phyloP scores from a whole-genome alignment of 345 rosid species.

The Eucalyptus curtisii region DNA sequence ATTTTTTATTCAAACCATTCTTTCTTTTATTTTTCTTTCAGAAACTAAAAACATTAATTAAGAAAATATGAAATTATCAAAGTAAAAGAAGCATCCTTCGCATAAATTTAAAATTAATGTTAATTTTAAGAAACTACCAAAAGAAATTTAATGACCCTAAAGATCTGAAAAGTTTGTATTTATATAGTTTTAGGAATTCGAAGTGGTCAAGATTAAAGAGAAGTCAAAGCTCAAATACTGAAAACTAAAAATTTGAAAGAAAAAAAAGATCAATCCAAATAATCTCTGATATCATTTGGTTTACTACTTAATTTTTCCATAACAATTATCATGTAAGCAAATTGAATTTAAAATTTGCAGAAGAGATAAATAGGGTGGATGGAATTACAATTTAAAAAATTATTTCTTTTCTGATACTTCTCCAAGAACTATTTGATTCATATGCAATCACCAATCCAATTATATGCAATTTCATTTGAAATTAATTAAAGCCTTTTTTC shows the following conservation, averaged over 20 bases:
- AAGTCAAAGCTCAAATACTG: background rate
- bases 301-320: background rate
- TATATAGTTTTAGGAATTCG: background rate
- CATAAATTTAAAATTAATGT: background rate
- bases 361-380: background rate
- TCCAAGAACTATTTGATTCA: background rate
- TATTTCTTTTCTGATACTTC: background rate
- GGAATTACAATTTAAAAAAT: background rate
- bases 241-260: background rate
- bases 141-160: background rate
- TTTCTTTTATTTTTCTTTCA: too few species aligned
- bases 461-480: background rate
- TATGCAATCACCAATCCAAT: background rate
- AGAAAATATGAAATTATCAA: background rate
- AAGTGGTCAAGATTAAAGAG: background rate
- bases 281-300: background rate
- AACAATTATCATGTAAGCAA: background rate
- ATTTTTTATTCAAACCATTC: background rate
- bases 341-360: background rate
- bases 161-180: background rate
- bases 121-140: background rate
- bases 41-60: too few species aligned
- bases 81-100: background rate
- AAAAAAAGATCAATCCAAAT: background rate
- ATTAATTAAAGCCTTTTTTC: background rate